Conservation (phyloP, 1,284 basidiomycete genomes). For the Mycena citricolor region DNA sequence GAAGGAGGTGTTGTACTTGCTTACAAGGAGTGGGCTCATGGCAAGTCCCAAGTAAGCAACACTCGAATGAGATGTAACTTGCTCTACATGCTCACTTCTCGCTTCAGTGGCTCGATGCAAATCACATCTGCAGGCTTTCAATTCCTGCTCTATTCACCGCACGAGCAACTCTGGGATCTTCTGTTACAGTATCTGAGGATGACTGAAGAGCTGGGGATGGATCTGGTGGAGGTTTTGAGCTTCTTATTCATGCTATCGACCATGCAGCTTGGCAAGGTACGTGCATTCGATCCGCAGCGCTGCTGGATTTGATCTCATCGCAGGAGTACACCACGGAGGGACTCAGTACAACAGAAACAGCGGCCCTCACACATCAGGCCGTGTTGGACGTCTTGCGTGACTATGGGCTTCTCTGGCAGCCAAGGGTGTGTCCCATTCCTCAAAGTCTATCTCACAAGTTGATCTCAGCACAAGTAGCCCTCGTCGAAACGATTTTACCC, state of each 20-base stretch:
- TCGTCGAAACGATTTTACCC: slow-evolving; percentile 92
- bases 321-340: too few species aligned
- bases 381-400: slow-evolving; percentile 91
- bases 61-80: too few species aligned
- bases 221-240: slow-evolving; percentile 90
- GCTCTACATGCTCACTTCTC: slow-evolving; percentile 21
- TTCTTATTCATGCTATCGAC: slow-evolving; percentile 96
- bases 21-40: slow-evolving; percentile 90
- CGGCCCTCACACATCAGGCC: slow-evolving; percentile 80
- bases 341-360: too few species aligned
- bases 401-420: slow-evolving; percentile 89
- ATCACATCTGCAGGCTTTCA: slow-evolving; percentile 98
- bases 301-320: too few species aligned
- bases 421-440: slow-evolving; percentile 46
- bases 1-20: slow-evolving; percentile 78
- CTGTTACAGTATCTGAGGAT: slow-evolving; percentile 87
- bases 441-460: slow-evolving; percentile 49
- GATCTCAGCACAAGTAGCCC: too few species aligned
- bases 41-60: slow-evolving; percentile 52
- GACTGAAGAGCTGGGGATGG: slow-evolving; percentile 84
- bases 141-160: slow-evolving; percentile 94
- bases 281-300: too few species aligned
- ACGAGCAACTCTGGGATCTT: slow-evolving; percentile 97
- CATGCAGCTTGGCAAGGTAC: slow-evolving; percentile 87
- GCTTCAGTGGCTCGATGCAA: slow-evolving; percentile 60